phyloP scores from a whole-genome alignment of 106 monocot genomes.

The Dendrobium huoshanense region DNA sequence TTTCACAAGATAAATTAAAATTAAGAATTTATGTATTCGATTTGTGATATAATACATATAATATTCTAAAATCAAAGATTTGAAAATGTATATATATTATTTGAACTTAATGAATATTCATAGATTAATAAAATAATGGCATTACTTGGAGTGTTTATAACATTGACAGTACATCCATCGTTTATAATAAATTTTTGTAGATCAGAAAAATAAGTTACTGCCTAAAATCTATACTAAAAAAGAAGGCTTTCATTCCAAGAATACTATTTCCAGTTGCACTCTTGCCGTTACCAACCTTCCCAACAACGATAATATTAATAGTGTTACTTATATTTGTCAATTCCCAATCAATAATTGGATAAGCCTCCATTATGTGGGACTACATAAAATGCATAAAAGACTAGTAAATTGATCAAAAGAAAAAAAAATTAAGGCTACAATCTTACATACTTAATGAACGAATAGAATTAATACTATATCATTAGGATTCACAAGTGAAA shows the following conservation, averaged over 20 bases:
- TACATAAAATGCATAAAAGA: no score
- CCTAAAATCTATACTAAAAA: constrained; percentile 31
- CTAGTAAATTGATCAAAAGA: no score
- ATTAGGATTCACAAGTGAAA: no score
- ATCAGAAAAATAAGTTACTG: constrained; percentile 57
- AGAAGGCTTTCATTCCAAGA: constrained; percentile 50
- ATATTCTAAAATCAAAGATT: no score
- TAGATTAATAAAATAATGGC: background rate
- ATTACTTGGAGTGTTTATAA: constrained; percentile 24
- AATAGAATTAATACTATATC: no score
- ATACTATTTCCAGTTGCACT: constrained; percentile 89
- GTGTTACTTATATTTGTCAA: background rate
- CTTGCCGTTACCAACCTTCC: constrained; percentile 73
- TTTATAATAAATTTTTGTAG: constrained; percentile 31
- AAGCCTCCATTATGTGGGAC: background rate
- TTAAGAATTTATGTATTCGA: no score
- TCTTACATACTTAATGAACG: no score
- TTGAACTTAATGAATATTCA: no score
- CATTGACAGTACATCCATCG: constrained; percentile 69
- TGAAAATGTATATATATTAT: no score
- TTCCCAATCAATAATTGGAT: constrained; percentile 39
- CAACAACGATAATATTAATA: constrained; percentile 55
- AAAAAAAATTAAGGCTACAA: no score
- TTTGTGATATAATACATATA: no score
- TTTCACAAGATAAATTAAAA: no score